These are phyloP conservation scores for Cladophialophora exuberans DNA, from an alignment of 2,329 filamentous ascomycete genomes.

Conservation along the genomic window DNA sequence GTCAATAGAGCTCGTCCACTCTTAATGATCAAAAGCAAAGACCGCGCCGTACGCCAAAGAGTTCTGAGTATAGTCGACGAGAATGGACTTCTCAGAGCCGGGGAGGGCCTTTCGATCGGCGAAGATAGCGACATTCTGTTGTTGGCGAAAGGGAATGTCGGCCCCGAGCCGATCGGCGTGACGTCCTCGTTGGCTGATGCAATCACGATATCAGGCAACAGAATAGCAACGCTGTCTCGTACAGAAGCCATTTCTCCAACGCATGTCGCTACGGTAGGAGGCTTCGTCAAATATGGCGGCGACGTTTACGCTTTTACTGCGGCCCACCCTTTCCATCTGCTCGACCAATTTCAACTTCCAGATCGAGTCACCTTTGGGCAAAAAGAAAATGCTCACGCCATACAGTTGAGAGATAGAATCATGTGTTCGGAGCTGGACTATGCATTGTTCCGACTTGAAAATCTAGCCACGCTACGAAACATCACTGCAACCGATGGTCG, in stretches of 20 bases:
- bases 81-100: background rate
- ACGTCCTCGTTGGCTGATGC: background rate
- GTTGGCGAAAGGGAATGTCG: background rate
- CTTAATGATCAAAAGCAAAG: background rate
- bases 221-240: background rate
- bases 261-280: conserved; percentile 1
- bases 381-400: too few relatives aligned
- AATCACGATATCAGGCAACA: background rate
- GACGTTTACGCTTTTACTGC: background rate
- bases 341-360: too few relatives aligned
- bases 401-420: too few relatives aligned
- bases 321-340: conserved; percentile 8
- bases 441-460: conserved; percentile 1
- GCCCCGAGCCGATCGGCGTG: background rate
- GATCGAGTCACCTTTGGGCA: too few relatives aligned
- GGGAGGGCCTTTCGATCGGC: background rate
- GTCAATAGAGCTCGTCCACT: background rate
- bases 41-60: background rate
- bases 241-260: too few relatives aligned
- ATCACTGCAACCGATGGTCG: background rate
- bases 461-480: background rate
- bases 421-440: conserved; percentile 1
- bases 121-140: background rate
- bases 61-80: background rate
- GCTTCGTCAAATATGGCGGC: background rate